Conservation (phyloP, 495 filamentous ascomycete species). For the Annulohypoxylon maeteangense region DNA sequence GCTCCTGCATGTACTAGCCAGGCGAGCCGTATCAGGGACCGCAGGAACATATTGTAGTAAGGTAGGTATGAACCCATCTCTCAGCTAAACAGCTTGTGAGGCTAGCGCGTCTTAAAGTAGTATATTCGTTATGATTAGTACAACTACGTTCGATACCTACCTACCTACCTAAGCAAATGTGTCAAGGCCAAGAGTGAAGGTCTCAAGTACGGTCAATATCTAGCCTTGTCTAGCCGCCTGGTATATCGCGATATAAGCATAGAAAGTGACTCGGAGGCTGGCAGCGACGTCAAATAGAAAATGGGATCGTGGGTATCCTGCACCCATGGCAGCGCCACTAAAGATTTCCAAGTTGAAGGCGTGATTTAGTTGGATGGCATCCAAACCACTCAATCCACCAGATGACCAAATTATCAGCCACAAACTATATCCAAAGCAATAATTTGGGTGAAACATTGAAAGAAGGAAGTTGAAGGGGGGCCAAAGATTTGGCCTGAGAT, state of each 20-base stretch:
- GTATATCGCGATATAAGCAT: not conserved
- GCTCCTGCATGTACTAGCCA: not conserved
- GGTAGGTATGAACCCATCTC: not conserved
- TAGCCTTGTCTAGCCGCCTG: not conserved
- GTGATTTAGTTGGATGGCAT: constrained; percentile 8
- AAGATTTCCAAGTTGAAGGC: constrained; percentile 7
- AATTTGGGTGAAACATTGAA: constrained; percentile 2
- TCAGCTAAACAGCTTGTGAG: not conserved
- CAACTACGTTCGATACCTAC: too few species aligned
- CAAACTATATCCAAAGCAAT: constrained; percentile 9
- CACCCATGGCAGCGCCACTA: constrained; percentile 12
- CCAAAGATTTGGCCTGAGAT: not conserved
- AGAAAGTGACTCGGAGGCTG: not conserved
- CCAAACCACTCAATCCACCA: not conserved
- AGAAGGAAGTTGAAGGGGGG: not conserved
- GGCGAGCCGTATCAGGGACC: too few species aligned
- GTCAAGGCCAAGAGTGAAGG: too few species aligned
- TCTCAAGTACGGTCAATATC: not conserved
- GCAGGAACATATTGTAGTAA: not conserved
- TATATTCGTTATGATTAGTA: not conserved
- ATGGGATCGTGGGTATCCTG: not conserved
- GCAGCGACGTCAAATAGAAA: not conserved
- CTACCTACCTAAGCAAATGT: not conserved
- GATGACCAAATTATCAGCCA: not conserved
- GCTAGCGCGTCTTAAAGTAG: not conserved